Evolutionary conservation across 2,329 filamentous ascomycete genomes (phyloP), one percentile per base, ranked within the genome.

Genomic region (Penicillium thymicola): DNA sequence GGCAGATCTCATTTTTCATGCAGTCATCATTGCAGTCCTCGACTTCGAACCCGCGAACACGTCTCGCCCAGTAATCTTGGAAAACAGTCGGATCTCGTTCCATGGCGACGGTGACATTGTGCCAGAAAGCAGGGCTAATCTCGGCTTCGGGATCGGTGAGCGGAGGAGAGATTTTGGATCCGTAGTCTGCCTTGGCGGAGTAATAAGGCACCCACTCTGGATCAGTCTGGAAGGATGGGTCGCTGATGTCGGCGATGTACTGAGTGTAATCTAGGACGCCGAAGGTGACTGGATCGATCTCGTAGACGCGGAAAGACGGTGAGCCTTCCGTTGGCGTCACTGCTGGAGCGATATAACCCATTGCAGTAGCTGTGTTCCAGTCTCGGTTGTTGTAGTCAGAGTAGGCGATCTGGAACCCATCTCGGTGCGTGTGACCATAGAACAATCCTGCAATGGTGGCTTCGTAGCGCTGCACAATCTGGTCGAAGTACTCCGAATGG

Each of bases 121-220:
- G 83, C 83, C 83, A 86, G 68, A 85, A 85, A 1, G 78, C 78
- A 0, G 82, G 79, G 1, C 79, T 82, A 34, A 87, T 76, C 60
- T 85, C 77, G 6, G 67, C 65, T 0, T 60, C 48, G 0, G 68
- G 70, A 4, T 74, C 73, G 10, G 68, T 69, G 18, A 79, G 60
- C 1, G 79, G 75, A 37, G 80, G 77, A 30, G 58, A 65, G 14
- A 81, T 68, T 1, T 78, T 70, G 0, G 75, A 61, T 6, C 81
- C 82, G 63, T 85, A 85, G 8, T 75, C 71, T 51, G 79, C 78
- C 65, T 80, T 82, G 32, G 81, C 83, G 2, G 81, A 83, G 70
- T 85, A 85, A 67, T 82, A 81, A 50, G 79, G 78, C 7, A 70
- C 72, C 82, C 82, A 86, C n/a, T 73, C 67, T 2, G 82, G 83